These are phyloP conservation scores for Tylopilus plumbeoviolaceoides DNA, from an alignment of 768 basidiomycete species.

Conservation along the genomic window DNA sequence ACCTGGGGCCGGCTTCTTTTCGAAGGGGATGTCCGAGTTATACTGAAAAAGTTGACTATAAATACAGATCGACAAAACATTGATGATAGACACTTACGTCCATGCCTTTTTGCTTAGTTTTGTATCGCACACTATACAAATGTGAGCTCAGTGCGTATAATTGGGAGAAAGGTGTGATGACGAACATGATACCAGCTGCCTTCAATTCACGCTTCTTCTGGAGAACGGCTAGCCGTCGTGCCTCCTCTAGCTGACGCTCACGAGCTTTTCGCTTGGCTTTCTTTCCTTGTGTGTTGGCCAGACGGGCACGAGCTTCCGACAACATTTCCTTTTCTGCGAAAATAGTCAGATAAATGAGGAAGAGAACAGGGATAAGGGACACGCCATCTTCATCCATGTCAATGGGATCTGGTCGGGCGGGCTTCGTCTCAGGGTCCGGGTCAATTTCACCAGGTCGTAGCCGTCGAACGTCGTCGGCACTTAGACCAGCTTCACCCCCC, in stretches of 20 bases:
- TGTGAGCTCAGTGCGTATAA: slow-evolving; percentile 1
- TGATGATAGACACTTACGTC: slow-evolving; percentile 54
- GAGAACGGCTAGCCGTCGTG: slow-evolving; percentile 85
- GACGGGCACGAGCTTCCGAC: slow-evolving; percentile 94
- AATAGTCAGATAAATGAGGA: slow-evolving; percentile 1
- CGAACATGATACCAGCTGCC: slow-evolving; percentile 94
- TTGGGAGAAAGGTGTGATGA: slow-evolving; percentile 13
- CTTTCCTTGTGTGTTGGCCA: slow-evolving; percentile 99
- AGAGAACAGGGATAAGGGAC: slow-evolving; percentile 17
- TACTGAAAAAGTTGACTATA: slow-evolving; percentile 49
- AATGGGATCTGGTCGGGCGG: slow-evolving; percentile 96
- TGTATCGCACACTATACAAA: slow-evolving; percentile 72
- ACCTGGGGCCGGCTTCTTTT: slow-evolving; percentile 91
- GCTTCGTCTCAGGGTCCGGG: slow-evolving; percentile 97
- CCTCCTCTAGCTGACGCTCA: slow-evolving; percentile 96
- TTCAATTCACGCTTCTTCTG: slow-evolving; percentile 98
- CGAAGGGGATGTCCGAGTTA: slow-evolving; percentile 97
- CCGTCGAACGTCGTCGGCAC: slow-evolving; percentile 87
- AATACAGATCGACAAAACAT: background rate
- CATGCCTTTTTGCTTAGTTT: slow-evolving; percentile 97
- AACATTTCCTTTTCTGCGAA: slow-evolving; percentile 95
- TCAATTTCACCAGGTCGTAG: slow-evolving; percentile 96
- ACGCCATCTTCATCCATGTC: slow-evolving; percentile 99
- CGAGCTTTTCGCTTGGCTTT: slow-evolving; percentile 99
- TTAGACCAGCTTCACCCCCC: slow-evolving; percentile 71